phyloP scores from a whole-genome alignment of 352 stramenopile genomes.

The Bremia lactucae region DNA sequence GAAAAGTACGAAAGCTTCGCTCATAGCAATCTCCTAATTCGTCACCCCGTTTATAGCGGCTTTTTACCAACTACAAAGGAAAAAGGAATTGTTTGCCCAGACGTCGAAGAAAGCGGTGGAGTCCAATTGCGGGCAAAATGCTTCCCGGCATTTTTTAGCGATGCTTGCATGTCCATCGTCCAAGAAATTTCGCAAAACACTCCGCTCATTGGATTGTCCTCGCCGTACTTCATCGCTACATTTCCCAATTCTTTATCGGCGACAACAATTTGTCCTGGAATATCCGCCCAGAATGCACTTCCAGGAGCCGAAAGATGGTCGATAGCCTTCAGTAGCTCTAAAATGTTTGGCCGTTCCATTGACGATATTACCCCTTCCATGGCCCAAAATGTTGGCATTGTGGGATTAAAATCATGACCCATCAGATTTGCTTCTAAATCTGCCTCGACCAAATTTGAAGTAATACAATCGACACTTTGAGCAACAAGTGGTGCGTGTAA shows the following conservation, averaged over 20 bases:
- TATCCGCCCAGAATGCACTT: constrained; percentile 47
- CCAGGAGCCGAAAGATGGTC: constrained; percentile 33
- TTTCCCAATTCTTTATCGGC: constrained; percentile 15
- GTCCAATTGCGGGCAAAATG: constrained; percentile 37
- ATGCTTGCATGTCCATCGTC: constrained; percentile 27
- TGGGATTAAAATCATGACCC: constrained; percentile 32
- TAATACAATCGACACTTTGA: constrained; percentile 30
- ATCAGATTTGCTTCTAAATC: constrained; percentile 25
- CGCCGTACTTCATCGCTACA: constrained; percentile 31
- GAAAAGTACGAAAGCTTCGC: too few relatives aligned
- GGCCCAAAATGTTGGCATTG: constrained; percentile 42
- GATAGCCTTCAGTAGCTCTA: constrained; percentile 35
- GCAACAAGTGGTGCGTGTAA: constrained; percentile 29
- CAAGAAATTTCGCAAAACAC: constrained; percentile 32
- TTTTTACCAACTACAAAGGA: constrained; percentile 26
- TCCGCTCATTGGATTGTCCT: constrained; percentile 38
- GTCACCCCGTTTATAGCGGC: too few relatives aligned
- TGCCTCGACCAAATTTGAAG: constrained; percentile 34
- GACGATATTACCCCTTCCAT: constrained; percentile 48
- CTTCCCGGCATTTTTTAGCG: constrained; percentile 14
- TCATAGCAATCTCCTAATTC: too few relatives aligned
- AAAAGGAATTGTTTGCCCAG: constrained; percentile 8
- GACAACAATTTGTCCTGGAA: constrained; percentile 18
- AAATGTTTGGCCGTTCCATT: constrained; percentile 23
- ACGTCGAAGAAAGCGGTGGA: constrained; percentile 13